Evolutionary conservation across 176 grass and related monocot genomes (phyloP), one percentile per base, ranked within the genome.

Genomic region (Triticum aestivum): DNA sequence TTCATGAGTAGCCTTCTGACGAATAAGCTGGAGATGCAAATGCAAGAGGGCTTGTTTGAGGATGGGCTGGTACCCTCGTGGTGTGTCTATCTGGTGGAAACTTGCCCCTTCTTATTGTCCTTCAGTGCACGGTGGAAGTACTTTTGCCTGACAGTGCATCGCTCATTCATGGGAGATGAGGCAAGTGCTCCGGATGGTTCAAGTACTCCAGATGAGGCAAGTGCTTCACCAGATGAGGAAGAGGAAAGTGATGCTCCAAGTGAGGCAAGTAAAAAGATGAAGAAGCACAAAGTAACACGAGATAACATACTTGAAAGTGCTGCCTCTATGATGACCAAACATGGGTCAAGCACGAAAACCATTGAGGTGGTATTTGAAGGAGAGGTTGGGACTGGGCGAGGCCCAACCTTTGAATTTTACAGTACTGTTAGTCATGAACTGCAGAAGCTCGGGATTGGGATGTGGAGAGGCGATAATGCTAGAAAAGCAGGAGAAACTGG

Each of bases 61-160:
- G 9, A 44, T 62, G 93, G 90, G 62, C 49, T 85, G 51, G 66
- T 84, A 69, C 93, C 90, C 39, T 84, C 79, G 8, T 95, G 93
- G 93, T 95, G 82, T 79, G 61, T 69, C 34, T 83, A 88, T 63
- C 65, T 95, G 33, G 69, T 88, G 61, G 75, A 87, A 76, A 79
- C 63, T 42, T 95, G 81, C 65, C 90, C 93, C 29, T 95, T 95
- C 80, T 73, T 95, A 27, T 90, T 95, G 30, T 79, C 93, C 35
- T 92, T 95, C 23, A 33, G 84, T n/a, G 62, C 93, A 75, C 88
- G 90, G n/a, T 88, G 90, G 90, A 95, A 95, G 83, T 95, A 95
- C 56, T 95, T 92, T 58, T 88, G 86, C 65, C 69, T 90, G 41
- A 90, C 88, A 29, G 41, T 33, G 33, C 86, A 86, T 81, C 61